Evolutionary conservation across 345 rosid species (phyloP).

Genomic region (Rhodamnia rubescens): DNA sequence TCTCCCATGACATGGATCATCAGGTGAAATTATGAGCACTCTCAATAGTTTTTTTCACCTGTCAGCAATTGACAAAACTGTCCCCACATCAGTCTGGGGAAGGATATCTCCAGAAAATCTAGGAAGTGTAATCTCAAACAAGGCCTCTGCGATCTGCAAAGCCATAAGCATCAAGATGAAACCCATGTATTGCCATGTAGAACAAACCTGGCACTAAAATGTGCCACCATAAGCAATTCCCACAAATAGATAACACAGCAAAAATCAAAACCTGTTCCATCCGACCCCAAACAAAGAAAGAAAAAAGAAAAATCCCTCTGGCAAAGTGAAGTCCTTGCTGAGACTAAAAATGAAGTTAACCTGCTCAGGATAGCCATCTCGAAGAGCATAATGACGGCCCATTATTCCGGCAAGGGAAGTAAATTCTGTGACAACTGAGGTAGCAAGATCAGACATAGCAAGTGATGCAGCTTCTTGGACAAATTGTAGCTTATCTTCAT

Average conservation of each 20-base stretch:
- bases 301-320: background rate
- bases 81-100: conserved; percentile 82
- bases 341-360: conserved; percentile 18
- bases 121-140: conserved; percentile 78
- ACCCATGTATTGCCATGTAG: background rate
- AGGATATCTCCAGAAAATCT: conserved; percentile 82
- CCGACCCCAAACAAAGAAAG: background rate
- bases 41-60: conserved; percentile 33
- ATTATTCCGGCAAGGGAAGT: conserved; percentile 87
- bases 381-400: conserved; percentile 94
- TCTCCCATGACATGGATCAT: background rate
- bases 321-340: background rate
- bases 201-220: background rate
- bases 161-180: background rate
- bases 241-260: background rate
- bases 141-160: conserved; percentile 76
- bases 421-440: conserved; percentile 87
- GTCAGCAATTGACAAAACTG: conserved; percentile 81
- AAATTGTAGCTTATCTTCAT: conserved; percentile 36
- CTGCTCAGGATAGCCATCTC: conserved; percentile 85
- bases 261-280: background rate
- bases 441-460: conserved; percentile 95
- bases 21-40: background rate
- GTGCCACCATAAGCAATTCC: background rate
- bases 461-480: conserved; percentile 79